Conservation (phyloP, 1,139 yeast species). For the Arxiozyma slooffiae region DNA sequence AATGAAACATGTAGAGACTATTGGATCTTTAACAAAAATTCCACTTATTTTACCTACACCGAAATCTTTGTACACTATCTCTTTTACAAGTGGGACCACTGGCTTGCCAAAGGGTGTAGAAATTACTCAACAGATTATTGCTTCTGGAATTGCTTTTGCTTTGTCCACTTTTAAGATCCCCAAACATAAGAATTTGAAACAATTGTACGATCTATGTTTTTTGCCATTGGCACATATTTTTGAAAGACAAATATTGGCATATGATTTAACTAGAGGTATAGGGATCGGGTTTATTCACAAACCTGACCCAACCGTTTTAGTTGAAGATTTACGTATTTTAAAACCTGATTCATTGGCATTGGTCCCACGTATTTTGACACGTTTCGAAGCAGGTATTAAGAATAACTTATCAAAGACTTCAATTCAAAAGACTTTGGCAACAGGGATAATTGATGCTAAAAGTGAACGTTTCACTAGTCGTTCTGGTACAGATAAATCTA, state of each 20-base stretch:
- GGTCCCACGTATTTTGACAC: slow-evolving; percentile 60
- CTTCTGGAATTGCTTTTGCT: slow-evolving; percentile 38
- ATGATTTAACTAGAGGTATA: slow-evolving; percentile 29
- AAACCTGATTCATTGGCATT: slow-evolving; percentile 46
- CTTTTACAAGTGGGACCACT: slow-evolving; percentile 73
- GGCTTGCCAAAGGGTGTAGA: slow-evolving; percentile 72
- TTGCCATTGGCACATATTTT: slow-evolving; percentile 67
- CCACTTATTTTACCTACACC: slow-evolving; percentile 44
- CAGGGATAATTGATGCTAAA: slow-evolving; percentile 32
- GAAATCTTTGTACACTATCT: slow-evolving; percentile 51
- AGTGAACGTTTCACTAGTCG: slow-evolving; percentile 29
- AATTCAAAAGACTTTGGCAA: slow-evolving; percentile 30
- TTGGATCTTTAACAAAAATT: slow-evolving; percentile 44
- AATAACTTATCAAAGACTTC: slow-evolving; percentile 29
- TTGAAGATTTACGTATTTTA: slow-evolving; percentile 47
- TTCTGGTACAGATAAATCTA: slow-evolving; percentile 31
- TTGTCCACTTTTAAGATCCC: slow-evolving; percentile 20
- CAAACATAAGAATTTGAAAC: slow-evolving; percentile 11
- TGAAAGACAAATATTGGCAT: slow-evolving; percentile 35
- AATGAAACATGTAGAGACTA: slow-evolving; percentile 42
- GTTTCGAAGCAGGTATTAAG: slow-evolving; percentile 47
- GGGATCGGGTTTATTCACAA: slow-evolving; percentile 41
- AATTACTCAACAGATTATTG: slow-evolving; percentile 44
- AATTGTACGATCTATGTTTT: slow-evolving; percentile 33
- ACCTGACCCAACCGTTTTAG: slow-evolving; percentile 35